Evolutionary conservation across 2,329 filamentous ascomycete species (phyloP).

Genomic region (Aspergillus flavus): DNA sequence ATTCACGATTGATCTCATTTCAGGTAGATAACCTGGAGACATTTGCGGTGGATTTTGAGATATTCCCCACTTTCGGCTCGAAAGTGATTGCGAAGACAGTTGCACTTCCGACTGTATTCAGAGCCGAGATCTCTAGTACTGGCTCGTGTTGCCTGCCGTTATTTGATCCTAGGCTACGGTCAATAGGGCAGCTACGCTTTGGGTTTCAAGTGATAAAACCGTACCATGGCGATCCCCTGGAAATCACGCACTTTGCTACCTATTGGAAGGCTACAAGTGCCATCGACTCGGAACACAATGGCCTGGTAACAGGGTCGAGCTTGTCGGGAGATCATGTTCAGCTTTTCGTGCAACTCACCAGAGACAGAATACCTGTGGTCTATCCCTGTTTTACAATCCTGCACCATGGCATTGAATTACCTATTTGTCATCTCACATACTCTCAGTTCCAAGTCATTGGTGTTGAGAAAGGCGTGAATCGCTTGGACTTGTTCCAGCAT

Average conservation of each 20-base stretch:
- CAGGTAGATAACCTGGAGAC: slow-evolving; percentile 92
- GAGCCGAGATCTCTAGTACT: slow-evolving; percentile 71
- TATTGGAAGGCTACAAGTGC: slow-evolving; percentile 99
- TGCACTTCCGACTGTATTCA: slow-evolving; percentile 84
- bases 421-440: slow-evolving; percentile 76
- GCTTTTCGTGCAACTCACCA: slow-evolving; percentile 87
- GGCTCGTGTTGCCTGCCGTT: slow-evolving; percentile 83
- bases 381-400: slow-evolving; percentile 83
- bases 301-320: slow-evolving; percentile 91
- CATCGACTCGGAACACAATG: slow-evolving; percentile 79
- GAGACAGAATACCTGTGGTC: slow-evolving; percentile 81
- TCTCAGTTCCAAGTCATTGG: slow-evolving; percentile 54
- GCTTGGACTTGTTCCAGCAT: slow-evolving; percentile 30
- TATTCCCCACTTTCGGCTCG: slow-evolving; percentile 95
- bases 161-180: slow-evolving; percentile 86
- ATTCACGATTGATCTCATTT: slow-evolving; percentile 90
- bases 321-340: slow-evolving; percentile 93
- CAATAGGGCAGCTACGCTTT: slow-evolving; percentile 93
- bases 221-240: slow-evolving; percentile 86
- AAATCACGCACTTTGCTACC: slow-evolving; percentile 97
- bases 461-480: slow-evolving; percentile 39
- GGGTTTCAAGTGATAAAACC: slow-evolving; percentile 96
- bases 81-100: slow-evolving; percentile 97
- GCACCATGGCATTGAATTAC: slow-evolving; percentile 76
- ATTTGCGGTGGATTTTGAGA: slow-evolving; percentile 95